Percentiles rank a stretch among this genome's conserved stretches.
Evolutionary conservation across 1,284 basidiomycete species (phyloP).

Genomic region (Coniophora puteana): DNA sequence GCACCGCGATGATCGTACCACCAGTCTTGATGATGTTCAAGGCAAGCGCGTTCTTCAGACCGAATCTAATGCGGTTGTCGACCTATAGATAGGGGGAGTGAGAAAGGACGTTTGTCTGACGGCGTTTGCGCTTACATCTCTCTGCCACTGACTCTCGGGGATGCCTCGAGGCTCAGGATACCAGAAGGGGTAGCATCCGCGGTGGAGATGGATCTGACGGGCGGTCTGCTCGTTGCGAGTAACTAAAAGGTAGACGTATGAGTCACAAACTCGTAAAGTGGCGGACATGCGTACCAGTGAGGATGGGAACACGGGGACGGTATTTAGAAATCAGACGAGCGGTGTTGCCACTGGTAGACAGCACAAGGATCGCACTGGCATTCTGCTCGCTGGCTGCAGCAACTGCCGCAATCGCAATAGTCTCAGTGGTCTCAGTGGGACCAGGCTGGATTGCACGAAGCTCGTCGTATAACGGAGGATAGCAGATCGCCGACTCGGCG

Average conservation of each 20-base stretch:
- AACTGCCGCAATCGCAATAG: slow-evolving; percentile 90
- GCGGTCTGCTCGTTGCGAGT: slow-evolving; percentile 96
- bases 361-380: slow-evolving; percentile 91
- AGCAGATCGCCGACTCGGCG: slow-evolving; percentile 91
- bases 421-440: slow-evolving; percentile 91
- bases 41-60: slow-evolving; percentile 83
- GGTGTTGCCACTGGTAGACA: slow-evolving; percentile 96
- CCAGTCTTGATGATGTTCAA: slow-evolving; percentile 90
- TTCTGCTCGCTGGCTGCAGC: slow-evolving; percentile 93
- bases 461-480: slow-evolving; percentile 90
- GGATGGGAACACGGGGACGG: slow-evolving; percentile 90
- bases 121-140: slow-evolving; percentile 64
- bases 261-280: slow-evolving; percentile 2
- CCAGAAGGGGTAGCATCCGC: slow-evolving; percentile 97
- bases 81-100: slow-evolving; percentile 42
- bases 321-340: slow-evolving; percentile 98
- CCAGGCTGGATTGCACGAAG: slow-evolving; percentile 75
- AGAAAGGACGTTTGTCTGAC: background rate
- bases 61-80: slow-evolving; percentile 89
- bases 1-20: slow-evolving; percentile 90
- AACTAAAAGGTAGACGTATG: slow-evolving; percentile 44
- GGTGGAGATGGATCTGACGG: slow-evolving; percentile 95
- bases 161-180: slow-evolving; percentile 93
- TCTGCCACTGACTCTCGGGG: slow-evolving; percentile 92
- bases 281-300: slow-evolving; percentile 65